Base-by-base conservation (phyloP, 2,329 filamentous ascomycete genomes). In the Colletotrichum sp. region DNA sequence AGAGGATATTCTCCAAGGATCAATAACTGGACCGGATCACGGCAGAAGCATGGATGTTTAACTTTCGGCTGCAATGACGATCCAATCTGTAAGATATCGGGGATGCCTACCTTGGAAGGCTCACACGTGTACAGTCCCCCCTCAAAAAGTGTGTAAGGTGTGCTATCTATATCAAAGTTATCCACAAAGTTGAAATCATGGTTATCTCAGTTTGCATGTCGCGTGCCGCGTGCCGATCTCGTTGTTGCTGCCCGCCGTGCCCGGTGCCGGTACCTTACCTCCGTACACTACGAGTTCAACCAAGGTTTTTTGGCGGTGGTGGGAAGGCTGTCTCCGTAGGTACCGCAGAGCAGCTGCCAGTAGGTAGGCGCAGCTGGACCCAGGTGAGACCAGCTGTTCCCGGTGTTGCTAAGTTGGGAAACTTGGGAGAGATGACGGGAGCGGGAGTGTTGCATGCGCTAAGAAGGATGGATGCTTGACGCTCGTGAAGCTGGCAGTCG, bases 101-200 rank as follows among this genome's bases (percentile, higher is more conserved):
- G 52, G 12, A 30, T 39, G 52, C 30, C 18, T 21, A 28, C 44
- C 32, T 36, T 49, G 39, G 44, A 26, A 34, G 55, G 55, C 55
- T 36, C 34, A 63, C 55, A 57, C 36, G 44, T 52, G 63, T 52
- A 21, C 44, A 49, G n/a, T 49, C 44, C 44, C 44, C n/a, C 18
- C 5, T 10, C 44, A 12, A 52, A 52, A 21, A 52, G 44, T 21
- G 44, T 52, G n/a, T 21, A 49, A 49, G 44, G 44, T 49, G n/a
- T 49, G 44, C 44, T 49, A 49, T 49, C 44, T 65, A 55, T 10
- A 67, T 18, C n/a, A 59, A 28, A 49, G 34, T 68, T 73, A 73
- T 70, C 68, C 68, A 70, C 68, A 70, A 30, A 68, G 63, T 72
- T 76, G 69, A 76, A 68, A 66, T 76, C 73, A 76, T 68, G 64